phyloP scores from a whole-genome alignment of 768 basidiomycete genomes.

The Termitomyces sp. region DNA sequence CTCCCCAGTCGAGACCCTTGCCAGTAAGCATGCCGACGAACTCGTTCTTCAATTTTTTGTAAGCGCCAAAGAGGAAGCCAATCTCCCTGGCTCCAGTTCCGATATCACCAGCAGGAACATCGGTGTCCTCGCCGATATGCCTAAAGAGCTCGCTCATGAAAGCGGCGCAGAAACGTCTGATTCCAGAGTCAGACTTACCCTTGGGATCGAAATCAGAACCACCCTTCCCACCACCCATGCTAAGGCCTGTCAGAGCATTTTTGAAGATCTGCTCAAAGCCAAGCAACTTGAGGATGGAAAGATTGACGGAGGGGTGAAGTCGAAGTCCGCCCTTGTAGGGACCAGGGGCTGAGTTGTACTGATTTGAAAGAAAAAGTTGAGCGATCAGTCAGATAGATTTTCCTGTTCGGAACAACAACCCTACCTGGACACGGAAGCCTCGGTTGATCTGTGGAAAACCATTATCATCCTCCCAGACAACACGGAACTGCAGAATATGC shows the following conservation, averaged over 20 bases:
- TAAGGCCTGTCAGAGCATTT: slow-evolving; percentile 71
- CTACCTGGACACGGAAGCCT: slow-evolving; percentile 71
- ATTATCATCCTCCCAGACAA: slow-evolving; percentile 73
- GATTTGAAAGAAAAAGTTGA: too few species aligned
- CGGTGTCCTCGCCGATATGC: slow-evolving; percentile 69
- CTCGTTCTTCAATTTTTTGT: slow-evolving; percentile 71
- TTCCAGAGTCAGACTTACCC: slow-evolving; percentile 72
- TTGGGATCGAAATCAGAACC: slow-evolving; percentile 80
- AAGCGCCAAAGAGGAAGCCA: slow-evolving; percentile 73
- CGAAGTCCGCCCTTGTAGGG: slow-evolving; percentile 79
- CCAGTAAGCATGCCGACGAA: slow-evolving; percentile 68
- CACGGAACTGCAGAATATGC: slow-evolving; percentile 62
- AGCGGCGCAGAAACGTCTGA: slow-evolving; percentile 61
- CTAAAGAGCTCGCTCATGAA: slow-evolving; percentile 75
- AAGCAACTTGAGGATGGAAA: slow-evolving; percentile 81
- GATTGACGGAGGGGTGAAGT: slow-evolving; percentile 74
- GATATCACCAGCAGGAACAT: slow-evolving; percentile 73
- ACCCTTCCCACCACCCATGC: slow-evolving; percentile 79
- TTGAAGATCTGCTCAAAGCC: slow-evolving; percentile 82
- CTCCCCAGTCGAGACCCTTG: slow-evolving; percentile 66
- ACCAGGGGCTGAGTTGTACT: slow-evolving; percentile 76
- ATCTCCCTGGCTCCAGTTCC: slow-evolving; percentile 74
- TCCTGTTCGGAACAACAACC: slow-evolving; percentile 10
- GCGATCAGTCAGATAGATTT: neutral
- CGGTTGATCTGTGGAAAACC: slow-evolving; percentile 62